Base-by-base conservation (phyloP, 768 basidiomycete species). In the Cubamyces lactineus region DNA sequence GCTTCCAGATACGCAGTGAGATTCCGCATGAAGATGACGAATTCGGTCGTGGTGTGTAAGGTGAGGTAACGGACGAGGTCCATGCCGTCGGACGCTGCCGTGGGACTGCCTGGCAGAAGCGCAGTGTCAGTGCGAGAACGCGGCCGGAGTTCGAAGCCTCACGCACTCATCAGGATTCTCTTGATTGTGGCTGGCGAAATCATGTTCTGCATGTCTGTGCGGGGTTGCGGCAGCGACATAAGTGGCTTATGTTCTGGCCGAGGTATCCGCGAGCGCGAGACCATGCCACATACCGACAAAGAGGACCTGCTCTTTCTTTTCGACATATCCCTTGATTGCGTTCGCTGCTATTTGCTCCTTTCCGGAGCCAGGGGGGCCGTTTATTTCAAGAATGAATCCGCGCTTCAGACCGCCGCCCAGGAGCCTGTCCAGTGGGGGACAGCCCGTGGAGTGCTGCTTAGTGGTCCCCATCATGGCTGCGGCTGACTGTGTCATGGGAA, bases 281-380 rank as follows among this genome's bases (percentile, higher is more conserved):
- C 34, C 23, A 23, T 30, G 17, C 21, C 17, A n/a, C 57, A 21
- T 73, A 90, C 91, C 91, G 61, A 87, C 75, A 65, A 91, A 86
- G 21, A 92, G 72, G 5, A 87, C 80, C n/a, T 80, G 79, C 49
- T 84, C 78, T 0, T 76, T 76, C 3, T 75, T 71, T 60, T 82
- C 74, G 2, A 82, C 73, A 57, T 87, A 84, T 3, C 74, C 78
- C 38, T 74, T 70, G 15, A 80, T 78, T 47, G 89, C 79, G 53
- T 80, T 78, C 15, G 81, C 72, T 9, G 82, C 82, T 8, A 91
- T 64, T 13, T 67, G 69, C 60, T 87, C 87, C 65, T 89, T 92
- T 11, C 83, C 81, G 41, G 83, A 81, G 50, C 91, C 91, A 0
- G 91, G 90, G 47, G 89, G 87, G 0, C 91, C 90, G 30, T 88